Evolutionary conservation across 768 basidiomycete species (phyloP).

Genomic region (Pisolithus tinctorius): DNA sequence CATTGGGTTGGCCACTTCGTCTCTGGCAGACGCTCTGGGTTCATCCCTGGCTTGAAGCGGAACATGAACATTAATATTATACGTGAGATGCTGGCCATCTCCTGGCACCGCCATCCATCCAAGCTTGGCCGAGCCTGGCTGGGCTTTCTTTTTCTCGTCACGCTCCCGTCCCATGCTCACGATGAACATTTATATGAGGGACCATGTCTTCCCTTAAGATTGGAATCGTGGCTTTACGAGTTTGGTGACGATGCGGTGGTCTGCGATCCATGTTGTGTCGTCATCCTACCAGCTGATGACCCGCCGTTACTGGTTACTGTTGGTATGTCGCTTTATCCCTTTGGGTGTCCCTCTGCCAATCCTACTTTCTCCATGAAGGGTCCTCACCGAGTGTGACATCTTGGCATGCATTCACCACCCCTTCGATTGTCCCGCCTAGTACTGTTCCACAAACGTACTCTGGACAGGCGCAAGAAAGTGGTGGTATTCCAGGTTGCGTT

Average conservation of each 20-base stretch:
- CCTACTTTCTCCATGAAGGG: too few species aligned
- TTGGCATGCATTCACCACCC: neutral
- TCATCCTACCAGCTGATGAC: neutral
- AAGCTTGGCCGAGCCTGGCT: neutral
- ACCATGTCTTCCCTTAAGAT: neutral
- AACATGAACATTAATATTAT: neutral
- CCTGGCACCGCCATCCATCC: neutral
- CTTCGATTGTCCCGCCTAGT: neutral
- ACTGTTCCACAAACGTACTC: neutral
- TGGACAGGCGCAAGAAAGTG: neutral
- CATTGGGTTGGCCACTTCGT: neutral
- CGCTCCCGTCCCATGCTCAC: neutral
- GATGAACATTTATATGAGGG: neutral
- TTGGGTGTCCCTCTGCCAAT: too few species aligned
- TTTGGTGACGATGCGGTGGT: neutral
- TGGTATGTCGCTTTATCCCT: neutral
- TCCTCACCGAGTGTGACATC: too few species aligned
- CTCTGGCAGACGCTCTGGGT: neutral
- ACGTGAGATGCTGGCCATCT: conserved; percentile 12
- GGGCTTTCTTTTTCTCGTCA: neutral
- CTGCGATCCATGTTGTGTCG: neutral
- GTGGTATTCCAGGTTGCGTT: neutral
- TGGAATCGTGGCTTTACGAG: neutral
- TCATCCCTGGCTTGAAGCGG: conserved; percentile 9
- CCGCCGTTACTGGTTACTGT: neutral